A percentile compares a stretch with the other conserved stretches of the same genome.
Conservation (phyloP, 176 grass and related monocot genomes). For the Pontederia crassipes region DNA sequence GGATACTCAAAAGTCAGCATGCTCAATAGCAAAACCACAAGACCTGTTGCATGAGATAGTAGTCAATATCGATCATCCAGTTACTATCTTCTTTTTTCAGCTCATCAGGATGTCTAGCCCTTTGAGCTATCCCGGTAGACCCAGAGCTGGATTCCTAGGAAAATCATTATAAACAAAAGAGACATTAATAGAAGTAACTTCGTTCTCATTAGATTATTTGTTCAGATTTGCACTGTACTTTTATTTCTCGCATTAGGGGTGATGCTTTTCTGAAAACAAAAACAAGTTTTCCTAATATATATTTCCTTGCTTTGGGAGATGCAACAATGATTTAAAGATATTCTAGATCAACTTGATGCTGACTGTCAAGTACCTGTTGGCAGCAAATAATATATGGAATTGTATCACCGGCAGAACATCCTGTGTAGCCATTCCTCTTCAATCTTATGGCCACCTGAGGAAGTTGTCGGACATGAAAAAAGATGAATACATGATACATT, state of each 20-base stretch:
- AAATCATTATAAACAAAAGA: slow-evolving; percentile 24
- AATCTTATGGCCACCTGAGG: slow-evolving; percentile 88
- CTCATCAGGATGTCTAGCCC: slow-evolving; percentile 92
- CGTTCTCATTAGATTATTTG: neutral
- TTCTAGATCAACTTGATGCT: neutral
- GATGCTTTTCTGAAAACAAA: too few relatives aligned
- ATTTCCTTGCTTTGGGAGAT: too few relatives aligned
- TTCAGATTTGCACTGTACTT: too few relatives aligned
- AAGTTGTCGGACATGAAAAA: neutral
- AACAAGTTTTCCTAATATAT: too few relatives aligned
- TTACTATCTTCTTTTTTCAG: slow-evolving; percentile 55
- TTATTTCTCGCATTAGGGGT: too few relatives aligned
- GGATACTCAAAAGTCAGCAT: slow-evolving; percentile 1
- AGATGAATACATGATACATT: neutral
- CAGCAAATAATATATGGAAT: slow-evolving; percentile 94
- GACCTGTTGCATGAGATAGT: slow-evolving; percentile 97
- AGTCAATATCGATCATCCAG: slow-evolving; percentile 90
- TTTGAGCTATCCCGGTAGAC: slow-evolving; percentile 79
- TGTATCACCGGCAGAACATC: slow-evolving; percentile 77
- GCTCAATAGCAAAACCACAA: slow-evolving; percentile 8
- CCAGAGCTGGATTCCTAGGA: slow-evolving; percentile 37
- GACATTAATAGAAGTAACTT: slow-evolving; percentile 5
- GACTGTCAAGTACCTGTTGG: slow-evolving; percentile 45
- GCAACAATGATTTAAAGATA: neutral
- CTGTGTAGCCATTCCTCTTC: slow-evolving; percentile 79